Evolutionary conservation across 441 rosid species (phyloP), one percentile per base, ranked within the genome.

Genomic region (Jatropha podagrica): DNA sequence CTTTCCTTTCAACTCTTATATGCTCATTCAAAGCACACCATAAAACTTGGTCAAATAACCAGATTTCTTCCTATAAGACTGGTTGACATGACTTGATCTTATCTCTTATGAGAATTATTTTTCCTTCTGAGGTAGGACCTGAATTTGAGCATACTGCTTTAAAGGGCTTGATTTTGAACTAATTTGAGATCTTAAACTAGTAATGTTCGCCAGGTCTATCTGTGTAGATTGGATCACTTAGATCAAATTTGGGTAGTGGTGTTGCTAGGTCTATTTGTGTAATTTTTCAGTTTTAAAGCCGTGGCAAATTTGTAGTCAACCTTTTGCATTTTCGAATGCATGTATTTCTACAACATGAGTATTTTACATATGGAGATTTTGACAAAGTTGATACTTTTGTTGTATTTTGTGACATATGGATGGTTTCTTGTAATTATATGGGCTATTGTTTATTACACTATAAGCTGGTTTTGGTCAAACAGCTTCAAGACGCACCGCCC

Each of bases 401-500:
- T 26, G 51, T 37, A 63, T 20, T 69, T 40, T 60, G 61, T 10
- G 46, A 52, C 32, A 32, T 42, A 9, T 37, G 14, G 65, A 27
- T 65, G 27, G 55, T 66, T 65, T 74, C 17, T 37, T 49, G 58
- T 75, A 62, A 75, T 75, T 41, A 41, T 41, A 17, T 38, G 46
- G 64, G 51, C 32, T 37, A 59, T 49, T 64, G 75, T 51, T 64
- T 12, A 32, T 40, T 44, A 66, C 48, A 65, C 65, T 69, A 63
- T 48, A 40, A 68, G 20, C 72, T 66, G 59, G 23, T 78, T 77
- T 76, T 82, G 75, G 10, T 75, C 27, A 40, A 63, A 78, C 86
- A 86, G 92, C 85, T 81, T 73, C 88, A 69, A 75, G 79, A 72
- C 79, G 83, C 76, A 79, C 84, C 23, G 82, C 80, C 49, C 90